Conservation (phyloP, 208 protist species). For the Trypanosoma lewisi region DNA sequence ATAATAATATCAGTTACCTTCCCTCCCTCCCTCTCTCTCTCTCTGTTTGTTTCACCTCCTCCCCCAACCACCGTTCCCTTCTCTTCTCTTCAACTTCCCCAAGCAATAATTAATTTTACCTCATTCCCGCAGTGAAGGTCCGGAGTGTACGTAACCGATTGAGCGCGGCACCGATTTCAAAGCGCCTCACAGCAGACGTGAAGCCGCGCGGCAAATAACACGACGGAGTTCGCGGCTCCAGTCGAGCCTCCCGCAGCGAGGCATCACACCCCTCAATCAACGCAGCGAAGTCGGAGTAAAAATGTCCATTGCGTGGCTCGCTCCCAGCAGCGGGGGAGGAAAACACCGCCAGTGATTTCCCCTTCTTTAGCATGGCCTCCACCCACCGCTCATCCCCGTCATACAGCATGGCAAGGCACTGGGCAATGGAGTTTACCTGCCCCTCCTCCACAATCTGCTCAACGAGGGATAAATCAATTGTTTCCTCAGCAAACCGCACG, state of each 20-base stretch:
- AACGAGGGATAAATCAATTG: slow-evolving; percentile 70
- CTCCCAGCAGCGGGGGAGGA: slow-evolving; percentile 1
- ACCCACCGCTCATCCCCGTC: slow-evolving; percentile 31
- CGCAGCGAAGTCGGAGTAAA: slow-evolving; percentile 29
- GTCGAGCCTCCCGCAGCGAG: slow-evolving; percentile 27
- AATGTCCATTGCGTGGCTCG: slow-evolving; percentile 4
- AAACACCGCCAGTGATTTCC: slow-evolving; percentile 15
- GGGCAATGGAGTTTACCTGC: slow-evolving; percentile 85
- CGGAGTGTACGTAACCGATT: slow-evolving; percentile 80
- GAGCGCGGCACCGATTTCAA: slow-evolving; percentile 88
- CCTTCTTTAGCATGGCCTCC: slow-evolving; percentile 15
- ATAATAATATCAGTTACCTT: neutral
- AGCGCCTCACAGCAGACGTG: slow-evolving; percentile 64
- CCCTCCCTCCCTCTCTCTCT: neutral
- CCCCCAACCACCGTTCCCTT: neutral
- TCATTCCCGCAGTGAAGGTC: slow-evolving; percentile 17
- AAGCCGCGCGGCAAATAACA: slow-evolving; percentile 66
- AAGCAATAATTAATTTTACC: neutral
- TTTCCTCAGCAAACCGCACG: slow-evolving; percentile 57
- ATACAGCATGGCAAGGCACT: slow-evolving; percentile 69
- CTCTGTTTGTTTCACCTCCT: neutral
- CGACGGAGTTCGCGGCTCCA: slow-evolving; percentile 70
- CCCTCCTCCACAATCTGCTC: slow-evolving; percentile 92
- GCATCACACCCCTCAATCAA: slow-evolving; percentile 42
- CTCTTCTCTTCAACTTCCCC: neutral